Evolutionary conservation across 1,284 basidiomycete genomes (phyloP), one percentile per base, ranked within the genome.

Genomic region (Ustilago trichophora): DNA sequence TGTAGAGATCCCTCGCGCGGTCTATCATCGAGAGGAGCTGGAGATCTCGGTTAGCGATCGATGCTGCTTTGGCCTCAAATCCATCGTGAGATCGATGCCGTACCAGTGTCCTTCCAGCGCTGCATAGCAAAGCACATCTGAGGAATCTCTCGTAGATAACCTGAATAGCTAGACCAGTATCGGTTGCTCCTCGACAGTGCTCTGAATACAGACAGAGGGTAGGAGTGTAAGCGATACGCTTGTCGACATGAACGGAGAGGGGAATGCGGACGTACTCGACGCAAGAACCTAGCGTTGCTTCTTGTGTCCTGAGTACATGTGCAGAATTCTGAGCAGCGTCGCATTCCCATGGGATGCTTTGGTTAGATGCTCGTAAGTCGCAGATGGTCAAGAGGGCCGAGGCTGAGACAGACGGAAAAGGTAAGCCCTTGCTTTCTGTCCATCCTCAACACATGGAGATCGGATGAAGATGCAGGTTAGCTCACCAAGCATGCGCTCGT

Each of bases 151-250:
- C 70, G 46, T 7, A 70, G 34, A 25, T 72, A 69, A 13, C 70
- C 70, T 4, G 66, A 54, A 32, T 70, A 72, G 46, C 50, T 54
- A 4, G 66, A 65, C 70, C 70, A 72, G 15, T 54, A 42, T n/a
- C 58, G 38, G 3, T 48, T 46, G 41, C 58, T 68, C 13, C 66
- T 52, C 8, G 60, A 62, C 9, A 72, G 27, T 5, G 70, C 60
- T 26, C 55, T 64, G 26, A 34, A 8, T 22, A 1, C 2, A 26
- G 25, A 21, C 5, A 37, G 19, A 41, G 15, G 9, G 12, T n/a
- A n/a, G n/a, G n/a, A 48, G 3, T 48, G 53, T n/a, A 29, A 1
- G 1, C 5, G 37, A 19, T 32, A 41, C 8, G 25, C 21, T 10
- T 41, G 37, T 25, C 21, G 37, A 24, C 12, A 21, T 26, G 4